phyloP scores from a whole-genome alignment of 768 basidiomycete species.

The Trametes cubensis region DNA sequence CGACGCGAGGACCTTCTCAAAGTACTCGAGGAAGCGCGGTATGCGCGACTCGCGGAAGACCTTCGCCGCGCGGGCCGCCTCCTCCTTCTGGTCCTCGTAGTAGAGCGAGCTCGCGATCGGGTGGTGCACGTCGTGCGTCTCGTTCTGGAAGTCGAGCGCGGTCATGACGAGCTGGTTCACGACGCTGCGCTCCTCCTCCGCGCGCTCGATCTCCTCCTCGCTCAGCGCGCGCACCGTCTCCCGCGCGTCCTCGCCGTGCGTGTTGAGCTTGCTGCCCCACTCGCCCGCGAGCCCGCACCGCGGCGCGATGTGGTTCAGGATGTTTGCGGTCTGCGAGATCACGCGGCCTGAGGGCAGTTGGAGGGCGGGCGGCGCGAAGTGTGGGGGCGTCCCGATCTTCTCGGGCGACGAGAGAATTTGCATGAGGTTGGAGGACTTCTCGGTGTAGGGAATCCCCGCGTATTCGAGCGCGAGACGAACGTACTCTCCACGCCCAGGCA shows the following conservation, averaged over 20 bases:
- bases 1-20: conserved; percentile 35
- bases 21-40: conserved; percentile 46
- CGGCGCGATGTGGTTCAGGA: conserved; percentile 41
- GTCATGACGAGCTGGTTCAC: conserved; percentile 46
- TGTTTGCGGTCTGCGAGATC: conserved; percentile 42
- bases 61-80: conserved; percentile 36
- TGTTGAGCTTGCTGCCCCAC: conserved; percentile 19
- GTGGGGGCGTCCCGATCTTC: conserved; percentile 32
- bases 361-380: conserved; percentile 47
- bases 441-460: conserved; percentile 38
- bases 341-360: conserved; percentile 34
- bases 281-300: conserved; percentile 38
- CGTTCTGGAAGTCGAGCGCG: conserved; percentile 38
- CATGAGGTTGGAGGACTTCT: conserved; percentile 27
- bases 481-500: conserved; percentile 44
- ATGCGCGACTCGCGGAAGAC: conserved; percentile 40
- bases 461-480: conserved; percentile 43
- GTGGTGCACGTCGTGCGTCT: conserved; percentile 41
- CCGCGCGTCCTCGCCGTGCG: conserved; percentile 5
- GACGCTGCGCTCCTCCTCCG: conserved; percentile 35
- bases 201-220: conserved; percentile 34
- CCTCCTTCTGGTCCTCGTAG: conserved; percentile 49
- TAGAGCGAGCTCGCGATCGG: conserved; percentile 37
- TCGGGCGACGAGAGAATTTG: conserved; percentile 24
- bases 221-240: conserved; percentile 14